Evolutionary conservation across 768 basidiomycete species (phyloP), one percentile per base, ranked within the genome.

Genomic region (Sistotremastrum suecicum): DNA sequence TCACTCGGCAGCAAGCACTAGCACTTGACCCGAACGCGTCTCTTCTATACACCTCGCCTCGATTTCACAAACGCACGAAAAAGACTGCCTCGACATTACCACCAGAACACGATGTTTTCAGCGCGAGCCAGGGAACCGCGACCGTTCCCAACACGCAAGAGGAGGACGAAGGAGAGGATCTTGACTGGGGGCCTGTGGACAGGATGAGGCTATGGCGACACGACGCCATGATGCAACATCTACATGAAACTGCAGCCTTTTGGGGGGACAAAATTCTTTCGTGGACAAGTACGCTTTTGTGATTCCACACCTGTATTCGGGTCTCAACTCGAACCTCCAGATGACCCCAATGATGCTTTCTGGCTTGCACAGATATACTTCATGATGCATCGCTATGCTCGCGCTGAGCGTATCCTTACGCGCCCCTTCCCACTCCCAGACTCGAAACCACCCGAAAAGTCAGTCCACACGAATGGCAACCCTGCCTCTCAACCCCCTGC

Each of bases 321-420:
- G 32, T 51, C 29, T 30, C 29, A 9, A 12, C 33, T 7, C 11
- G 20, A 47, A 34, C 32, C 35, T 11, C 2, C 54, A 94, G 94
- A 81, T 51, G 89, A 98, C 56, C 83, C 91, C 32, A 95, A 97
- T 59, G 95, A 99, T 62, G 95, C 91, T 8, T 98, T 99, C 63
- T 99, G 95, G 95, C 76, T 99, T 20, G 92, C 95, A 3, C 95
- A 99, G 61, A 89, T 86, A 0, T 90, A 91, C 62, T 99, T 98
- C 61, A 83, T 92, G 69, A 91, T 84, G 3, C 81, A 92, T 54
- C 88, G 95, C 50, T 98, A 94, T 63, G 81, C 89, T 5, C 85
- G 92, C 41, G 92, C 95, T 7, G 90, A 97, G 60, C 76, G 83
- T 40, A 69, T 99, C 30, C 73, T 99, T 40, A 90, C 82, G 2